Evolutionary conservation across 768 basidiomycete species (phyloP), one percentile per base, ranked within the genome.

Genomic region (Amanita pseudoporphyria): DNA sequence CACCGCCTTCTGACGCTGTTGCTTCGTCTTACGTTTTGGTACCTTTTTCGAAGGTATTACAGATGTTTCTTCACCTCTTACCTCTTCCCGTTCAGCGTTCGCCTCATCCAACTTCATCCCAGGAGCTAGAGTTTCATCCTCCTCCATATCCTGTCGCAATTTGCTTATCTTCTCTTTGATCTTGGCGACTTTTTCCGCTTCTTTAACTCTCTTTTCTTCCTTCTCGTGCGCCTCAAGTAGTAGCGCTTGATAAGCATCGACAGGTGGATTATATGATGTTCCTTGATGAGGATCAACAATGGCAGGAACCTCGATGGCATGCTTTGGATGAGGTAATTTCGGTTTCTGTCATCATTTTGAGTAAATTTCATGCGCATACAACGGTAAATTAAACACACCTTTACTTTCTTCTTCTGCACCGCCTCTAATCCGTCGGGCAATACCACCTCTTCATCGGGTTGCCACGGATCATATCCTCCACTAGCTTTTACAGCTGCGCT

Each of bases 221-320:
- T 73, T 62, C 52, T 79, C 74, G 45, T 80, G 74, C 0, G 91
- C 93, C 45, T 76, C 65, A 10, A 74, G 66, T 18, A 97, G 61
- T 4, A 95, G 76, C 43, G 79, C 78, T 44, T 78, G 75, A 56
- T 95, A 87, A 0, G 83, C 79, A 3, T 77, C 71, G 1, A 76
- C 78, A 0, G 81, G 79, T 0, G 93, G 93, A 61, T 96, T 96
- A 62, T 97, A 97, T 14, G 90, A 93, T 3, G 84, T 77, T 16
- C 93, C 93, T 28, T 79, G 79, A 55, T 88, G 87, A 0, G 93
- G 93, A 3, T 80, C 67, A 1, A 69, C 57, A 0, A 91, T 76
- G 1, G 88, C 84, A 1, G 84, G 78, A 0, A 85, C 55, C 7
- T 75, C 70, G 52, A 89, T 89, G 18, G 63, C 49, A 18, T 76